Evolutionary conservation across 73 alveolate genomes (phyloP).

Genomic region (Paramecium primaurelia): DNA sequence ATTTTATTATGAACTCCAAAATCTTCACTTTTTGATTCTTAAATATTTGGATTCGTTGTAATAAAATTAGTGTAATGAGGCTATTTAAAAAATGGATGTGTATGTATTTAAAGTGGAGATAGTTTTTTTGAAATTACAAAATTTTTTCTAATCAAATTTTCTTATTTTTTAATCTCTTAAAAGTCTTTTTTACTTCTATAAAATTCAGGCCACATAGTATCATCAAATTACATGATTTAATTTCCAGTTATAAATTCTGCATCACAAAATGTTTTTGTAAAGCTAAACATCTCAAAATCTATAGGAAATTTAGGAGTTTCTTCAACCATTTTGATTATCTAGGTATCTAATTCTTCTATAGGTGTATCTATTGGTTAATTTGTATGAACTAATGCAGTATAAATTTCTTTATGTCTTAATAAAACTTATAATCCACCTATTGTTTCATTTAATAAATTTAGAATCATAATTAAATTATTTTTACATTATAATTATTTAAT

Average conservation of each 20-base stretch:
- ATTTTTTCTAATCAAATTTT: background rate
- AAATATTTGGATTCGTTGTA: background rate
- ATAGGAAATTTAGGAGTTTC: constrained; percentile 14
- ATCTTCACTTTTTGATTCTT: background rate
- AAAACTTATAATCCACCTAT: background rate
- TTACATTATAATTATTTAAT: background rate
- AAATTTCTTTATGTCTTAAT: background rate
- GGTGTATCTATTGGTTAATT: background rate
- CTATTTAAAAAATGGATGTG: background rate
- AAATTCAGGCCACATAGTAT: background rate
- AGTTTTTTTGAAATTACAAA: background rate
- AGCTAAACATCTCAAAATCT: background rate
- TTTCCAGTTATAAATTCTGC: background rate
- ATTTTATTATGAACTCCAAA: background rate
- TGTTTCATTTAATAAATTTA: background rate
- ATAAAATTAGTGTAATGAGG: background rate
- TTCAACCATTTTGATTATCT: background rate
- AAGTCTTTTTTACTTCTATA: background rate
- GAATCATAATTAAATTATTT: background rate
- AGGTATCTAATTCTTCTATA: background rate
- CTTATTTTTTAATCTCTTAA: background rate
- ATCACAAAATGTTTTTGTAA: constrained; percentile 18
- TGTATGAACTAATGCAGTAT: constrained; percentile 11
- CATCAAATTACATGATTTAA: background rate
- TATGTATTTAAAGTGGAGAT: background rate